Percentiles rank a stretch among this genome's conserved stretches.
Conservation (phyloP, 2,329 filamentous ascomycete species). For the Coniella lustricola region DNA sequence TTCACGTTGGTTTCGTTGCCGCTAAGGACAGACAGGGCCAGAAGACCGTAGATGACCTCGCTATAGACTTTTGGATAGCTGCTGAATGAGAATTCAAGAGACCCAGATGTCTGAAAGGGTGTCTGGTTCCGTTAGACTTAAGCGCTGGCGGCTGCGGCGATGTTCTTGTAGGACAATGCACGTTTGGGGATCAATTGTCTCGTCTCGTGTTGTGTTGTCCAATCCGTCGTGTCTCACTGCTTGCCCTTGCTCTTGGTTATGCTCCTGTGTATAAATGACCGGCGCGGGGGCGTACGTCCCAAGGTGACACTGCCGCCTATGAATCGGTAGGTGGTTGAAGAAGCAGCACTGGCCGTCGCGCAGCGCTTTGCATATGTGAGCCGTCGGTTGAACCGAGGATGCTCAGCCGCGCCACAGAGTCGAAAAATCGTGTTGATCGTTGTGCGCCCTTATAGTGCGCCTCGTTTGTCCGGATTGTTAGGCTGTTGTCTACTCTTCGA, state of each 20-base stretch:
- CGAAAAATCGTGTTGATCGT: not conserved
- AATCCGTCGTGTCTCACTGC: not conserved
- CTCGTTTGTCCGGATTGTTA: not conserved
- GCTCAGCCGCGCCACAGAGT: slow-evolving; percentile 11
- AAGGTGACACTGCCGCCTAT: too few relatives aligned
- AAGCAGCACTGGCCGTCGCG: not conserved
- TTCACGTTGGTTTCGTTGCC: too few relatives aligned
- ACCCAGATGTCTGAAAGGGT: not conserved
- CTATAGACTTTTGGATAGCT: not conserved
- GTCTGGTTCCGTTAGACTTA: not conserved
- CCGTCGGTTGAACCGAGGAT: not conserved
- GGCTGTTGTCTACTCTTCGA: not conserved
- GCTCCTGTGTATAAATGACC: not conserved
- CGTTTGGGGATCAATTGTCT: not conserved
- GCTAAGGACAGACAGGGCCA: too few relatives aligned
- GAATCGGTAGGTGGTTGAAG: too few relatives aligned
- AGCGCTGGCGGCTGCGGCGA: not conserved
- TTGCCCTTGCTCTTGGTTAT: not conserved
- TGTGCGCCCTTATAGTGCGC: not conserved
- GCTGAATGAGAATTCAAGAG: not conserved
- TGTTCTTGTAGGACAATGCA: not conserved
- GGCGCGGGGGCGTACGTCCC: not conserved
- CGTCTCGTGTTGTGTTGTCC: not conserved
- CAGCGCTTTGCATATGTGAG: not conserved
- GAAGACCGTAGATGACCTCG: not conserved